phyloP scores from a whole-genome alignment of 805 yeast species.

The Pichia occidentalis region DNA sequence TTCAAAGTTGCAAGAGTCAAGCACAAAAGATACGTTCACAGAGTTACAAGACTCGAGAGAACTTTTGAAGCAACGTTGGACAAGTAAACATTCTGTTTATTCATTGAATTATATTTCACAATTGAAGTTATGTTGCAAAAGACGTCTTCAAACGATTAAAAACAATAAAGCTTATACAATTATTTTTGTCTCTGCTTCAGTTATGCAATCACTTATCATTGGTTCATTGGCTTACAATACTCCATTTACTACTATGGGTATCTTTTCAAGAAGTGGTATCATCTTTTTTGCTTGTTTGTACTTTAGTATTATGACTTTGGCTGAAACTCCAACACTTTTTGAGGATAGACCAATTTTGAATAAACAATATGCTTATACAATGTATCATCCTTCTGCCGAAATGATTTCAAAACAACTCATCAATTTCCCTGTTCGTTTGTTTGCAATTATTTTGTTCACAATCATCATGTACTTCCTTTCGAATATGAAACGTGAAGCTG shows the following conservation, averaged over 20 bases:
- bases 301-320: constrained; percentile 53
- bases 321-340: constrained; percentile 54
- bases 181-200: constrained; percentile 42
- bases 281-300: constrained; percentile 55
- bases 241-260: constrained; percentile 43
- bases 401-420: constrained; percentile 50
- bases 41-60: constrained; percentile 25
- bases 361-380: constrained; percentile 56
- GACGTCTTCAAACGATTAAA: constrained; percentile 47
- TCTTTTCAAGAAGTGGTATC: constrained; percentile 58
- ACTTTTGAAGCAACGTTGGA: constrained; percentile 33
- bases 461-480: constrained; percentile 48
- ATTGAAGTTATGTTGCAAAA: constrained; percentile 41
- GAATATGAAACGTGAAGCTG: constrained; percentile 43
- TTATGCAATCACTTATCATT: constrained; percentile 50
- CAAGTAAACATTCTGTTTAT: constrained; percentile 33
- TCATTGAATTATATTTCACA: constrained; percentile 42
- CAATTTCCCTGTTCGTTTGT: constrained; percentile 49
- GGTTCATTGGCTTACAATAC: constrained; percentile 56
- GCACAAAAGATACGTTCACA: constrained; percentile 30
- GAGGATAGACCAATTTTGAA: constrained; percentile 57
- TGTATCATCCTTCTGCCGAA: constrained; percentile 62
- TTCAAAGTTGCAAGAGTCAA: constrained; percentile 28
- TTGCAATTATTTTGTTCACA: constrained; percentile 43
- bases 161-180: constrained; percentile 55